phyloP scores from a whole-genome alignment of 2,329 filamentous ascomycete genomes.

The Helotiales sp. region DNA sequence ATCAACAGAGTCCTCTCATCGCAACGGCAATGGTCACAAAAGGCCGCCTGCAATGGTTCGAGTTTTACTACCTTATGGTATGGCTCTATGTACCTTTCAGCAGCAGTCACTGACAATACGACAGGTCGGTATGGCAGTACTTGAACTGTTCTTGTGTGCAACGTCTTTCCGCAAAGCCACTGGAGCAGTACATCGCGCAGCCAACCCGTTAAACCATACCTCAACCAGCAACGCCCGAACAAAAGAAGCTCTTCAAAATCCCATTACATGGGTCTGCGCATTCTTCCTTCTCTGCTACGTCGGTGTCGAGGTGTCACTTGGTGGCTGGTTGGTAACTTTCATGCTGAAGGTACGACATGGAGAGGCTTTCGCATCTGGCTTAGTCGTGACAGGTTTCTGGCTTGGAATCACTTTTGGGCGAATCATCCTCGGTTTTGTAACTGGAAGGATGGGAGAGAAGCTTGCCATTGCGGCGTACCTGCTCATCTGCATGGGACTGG shows the following conservation, averaged over 20 bases:
- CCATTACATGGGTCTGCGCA: slow-evolving; percentile 65
- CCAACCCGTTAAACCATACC: slow-evolving; percentile 45
- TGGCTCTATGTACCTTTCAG: background rate
- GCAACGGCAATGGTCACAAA: slow-evolving; percentile 69
- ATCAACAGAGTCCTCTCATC: slow-evolving; percentile 53
- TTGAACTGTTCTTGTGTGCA: slow-evolving; percentile 54
- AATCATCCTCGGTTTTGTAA: slow-evolving; percentile 74
- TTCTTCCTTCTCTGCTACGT: slow-evolving; percentile 78
- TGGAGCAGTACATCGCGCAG: slow-evolving; percentile 54
- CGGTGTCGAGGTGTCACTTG: slow-evolving; percentile 72
- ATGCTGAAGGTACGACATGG: slow-evolving; percentile 48
- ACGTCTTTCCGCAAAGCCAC: slow-evolving; percentile 64
- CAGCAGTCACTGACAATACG: slow-evolving; percentile 10
- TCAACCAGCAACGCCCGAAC: slow-evolving; percentile 17
- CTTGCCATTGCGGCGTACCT: slow-evolving; percentile 65
- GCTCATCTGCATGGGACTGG: slow-evolving; percentile 58
- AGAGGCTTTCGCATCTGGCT: slow-evolving; percentile 9
- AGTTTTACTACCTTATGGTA: slow-evolving; percentile 73
- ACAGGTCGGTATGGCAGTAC: slow-evolving; percentile 51
- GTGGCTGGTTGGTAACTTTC: slow-evolving; percentile 84
- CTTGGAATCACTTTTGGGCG: slow-evolving; percentile 76
- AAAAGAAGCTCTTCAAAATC: slow-evolving; percentile 41
- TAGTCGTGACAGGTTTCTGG: slow-evolving; percentile 71
- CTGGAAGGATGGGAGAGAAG: slow-evolving; percentile 73
- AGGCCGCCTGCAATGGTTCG: slow-evolving; percentile 63